Evolutionary conservation across 495 filamentous ascomycete species (phyloP), one percentile per base, ranked within the genome.

Genomic region (Astrothelium macrocarpum): DNA sequence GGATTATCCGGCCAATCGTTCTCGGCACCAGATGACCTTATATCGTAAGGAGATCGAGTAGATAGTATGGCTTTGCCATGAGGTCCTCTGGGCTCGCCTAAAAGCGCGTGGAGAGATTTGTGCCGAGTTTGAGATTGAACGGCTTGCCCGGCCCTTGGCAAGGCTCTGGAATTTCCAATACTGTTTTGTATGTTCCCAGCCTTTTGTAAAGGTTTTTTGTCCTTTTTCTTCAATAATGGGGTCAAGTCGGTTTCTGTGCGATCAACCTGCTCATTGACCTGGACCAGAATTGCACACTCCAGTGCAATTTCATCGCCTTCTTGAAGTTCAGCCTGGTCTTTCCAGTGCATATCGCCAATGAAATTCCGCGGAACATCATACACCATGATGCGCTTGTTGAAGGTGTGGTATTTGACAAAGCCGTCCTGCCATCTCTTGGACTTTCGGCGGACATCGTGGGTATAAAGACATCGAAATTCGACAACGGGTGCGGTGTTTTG

Each of bases 391-490:
- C 91, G 85, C 67, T 87, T 90, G 76, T 97, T 97, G 80, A 95
- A 95, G 1, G 89, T 88, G 72, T 97, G 91, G 70, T 85, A 95
- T 60, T 87, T 84, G 32, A 96, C 81, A 53, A 85, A 84, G 46
- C 92, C 92, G 87, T 97, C 92, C 67, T 93, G 89, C 91, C 91
- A 97, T 56, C 88, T 78, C 75, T 97, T 97, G 60, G 87, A 84
- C 74, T 97, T 97, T 59, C 88, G 83, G 10, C 86, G 84, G 59
- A 95, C 72, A 71, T 97, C 91, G 66, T 87, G 82, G 4, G 89
- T 95, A 74, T 88, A 97, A 25, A 97, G 84, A 68, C 91, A 96
- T 62, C 84, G 78, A 70, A 85, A 92, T 66, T 94, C 90, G 67
- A 87, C 76, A 29, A 96, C 88, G 0, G 82, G 80, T 1, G 91